Conservation (phyloP, 2,329 filamentous ascomycete species). For the Alternaria sp. region DNA sequence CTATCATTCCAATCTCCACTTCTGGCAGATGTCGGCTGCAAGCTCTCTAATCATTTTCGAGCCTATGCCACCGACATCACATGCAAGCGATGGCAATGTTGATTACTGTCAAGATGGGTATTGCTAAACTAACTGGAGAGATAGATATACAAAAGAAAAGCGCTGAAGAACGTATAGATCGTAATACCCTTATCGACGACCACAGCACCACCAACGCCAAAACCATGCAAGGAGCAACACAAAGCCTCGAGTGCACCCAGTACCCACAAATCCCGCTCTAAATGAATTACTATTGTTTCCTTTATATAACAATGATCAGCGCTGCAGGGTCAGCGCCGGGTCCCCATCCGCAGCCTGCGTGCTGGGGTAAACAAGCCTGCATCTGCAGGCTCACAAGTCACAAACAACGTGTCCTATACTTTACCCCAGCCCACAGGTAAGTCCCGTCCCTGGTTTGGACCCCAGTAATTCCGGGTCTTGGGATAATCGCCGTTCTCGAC, state of each 20-base stretch:
- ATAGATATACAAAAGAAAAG: background rate
- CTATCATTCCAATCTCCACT: background rate
- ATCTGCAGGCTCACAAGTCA: constrained; percentile 16
- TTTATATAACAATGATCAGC: background rate
- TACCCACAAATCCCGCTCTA: background rate
- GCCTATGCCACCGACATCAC: background rate
- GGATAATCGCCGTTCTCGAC: constrained; percentile 51
- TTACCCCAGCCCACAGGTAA: constrained; percentile 48
- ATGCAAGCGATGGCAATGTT: background rate
- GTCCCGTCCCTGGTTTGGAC: constrained; percentile 42
- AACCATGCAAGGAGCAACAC: constrained; percentile 9
- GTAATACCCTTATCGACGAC: background rate
- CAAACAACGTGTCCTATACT: constrained; percentile 33
- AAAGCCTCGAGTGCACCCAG: background rate
- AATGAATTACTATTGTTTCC: constrained; percentile 6
- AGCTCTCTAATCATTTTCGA: background rate
- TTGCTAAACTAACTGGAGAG: background rate
- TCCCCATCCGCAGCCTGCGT: constrained; percentile 18
- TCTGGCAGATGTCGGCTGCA: background rate
- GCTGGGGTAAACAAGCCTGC: constrained; percentile 3
- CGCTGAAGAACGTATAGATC: background rate
- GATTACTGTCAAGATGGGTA: background rate
- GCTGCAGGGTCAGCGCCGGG: constrained; percentile 16
- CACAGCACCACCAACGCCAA: constrained; percentile 12
- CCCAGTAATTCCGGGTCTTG: constrained; percentile 52